Percentiles rank a stretch among this genome's conserved stretches.
Evolutionary conservation across 2,329 filamentous ascomycete species (phyloP).

Genomic region (Ophiognomonia clavigignenti-juglandacearum): DNA sequence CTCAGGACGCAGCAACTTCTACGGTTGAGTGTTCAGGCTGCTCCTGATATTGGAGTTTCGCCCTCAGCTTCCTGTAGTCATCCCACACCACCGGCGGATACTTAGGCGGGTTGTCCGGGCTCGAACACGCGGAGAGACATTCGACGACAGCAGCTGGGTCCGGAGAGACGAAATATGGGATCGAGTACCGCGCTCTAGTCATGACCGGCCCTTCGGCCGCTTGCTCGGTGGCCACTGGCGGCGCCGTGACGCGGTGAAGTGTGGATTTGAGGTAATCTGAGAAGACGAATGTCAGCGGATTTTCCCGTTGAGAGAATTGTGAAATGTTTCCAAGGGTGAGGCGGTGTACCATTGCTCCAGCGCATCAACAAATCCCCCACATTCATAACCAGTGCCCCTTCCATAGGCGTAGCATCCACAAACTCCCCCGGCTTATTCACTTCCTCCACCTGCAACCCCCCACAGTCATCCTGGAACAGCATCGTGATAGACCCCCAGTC

Average conservation of each 20-base stretch:
- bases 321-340: too few relatives aligned
- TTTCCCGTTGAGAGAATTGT: too few relatives aligned
- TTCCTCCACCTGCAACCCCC: constrained; percentile 38
- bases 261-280: constrained; percentile 15
- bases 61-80: constrained; percentile 14
- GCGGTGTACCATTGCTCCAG: constrained; percentile 15
- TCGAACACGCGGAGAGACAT: constrained; percentile 41
- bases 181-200: constrained; percentile 43
- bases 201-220: constrained; percentile 31
- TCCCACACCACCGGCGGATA: constrained; percentile 35
- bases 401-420: constrained; percentile 13
- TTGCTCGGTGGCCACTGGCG: constrained; percentile 4
- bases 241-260: constrained; percentile 12
- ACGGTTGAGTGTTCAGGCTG: constrained; percentile 1
- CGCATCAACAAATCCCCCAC: constrained; percentile 16
- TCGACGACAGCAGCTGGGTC: constrained; percentile 44
- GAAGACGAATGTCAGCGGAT: background rate
- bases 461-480: constrained; percentile 37
- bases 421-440: constrained; percentile 9
- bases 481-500: constrained; percentile 38
- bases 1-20: constrained; percentile 1
- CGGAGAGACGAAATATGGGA: constrained; percentile 53
- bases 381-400: constrained; percentile 14
- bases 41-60: constrained; percentile 13
- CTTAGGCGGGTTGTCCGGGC: constrained; percentile 36